Evolutionary conservation across 768 basidiomycete genomes (phyloP).

Genomic region (Cystobasidium tubakii): DNA sequence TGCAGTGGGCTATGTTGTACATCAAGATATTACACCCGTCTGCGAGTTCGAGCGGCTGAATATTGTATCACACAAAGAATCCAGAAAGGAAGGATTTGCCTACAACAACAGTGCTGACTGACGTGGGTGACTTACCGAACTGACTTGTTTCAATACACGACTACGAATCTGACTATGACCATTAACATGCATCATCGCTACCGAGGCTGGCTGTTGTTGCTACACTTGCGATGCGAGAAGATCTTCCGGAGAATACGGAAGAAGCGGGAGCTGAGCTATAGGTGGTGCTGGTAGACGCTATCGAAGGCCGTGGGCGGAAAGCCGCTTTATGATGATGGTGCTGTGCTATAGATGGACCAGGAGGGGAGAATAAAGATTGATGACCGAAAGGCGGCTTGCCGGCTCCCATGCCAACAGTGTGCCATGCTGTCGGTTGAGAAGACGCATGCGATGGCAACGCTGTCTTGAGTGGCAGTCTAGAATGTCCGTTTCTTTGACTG

Average conservation of each 20-base stretch:
- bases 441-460: background rate
- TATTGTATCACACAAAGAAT: too few species aligned
- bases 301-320: background rate
- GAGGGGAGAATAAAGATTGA: background rate
- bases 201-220: background rate
- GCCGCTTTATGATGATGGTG: background rate
- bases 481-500: background rate
- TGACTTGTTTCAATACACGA: too few species aligned
- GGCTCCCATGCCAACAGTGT: background rate
- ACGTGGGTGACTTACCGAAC: too few species aligned
- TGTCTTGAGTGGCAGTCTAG: background rate
- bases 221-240: conserved; percentile 6
- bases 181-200: background rate
- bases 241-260: background rate
- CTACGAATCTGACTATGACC: background rate
- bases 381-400: background rate
- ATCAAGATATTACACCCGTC: too few species aligned
- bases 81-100: too few species aligned
- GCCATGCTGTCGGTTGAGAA: background rate
- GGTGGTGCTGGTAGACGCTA: background rate
- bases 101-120: too few species aligned
- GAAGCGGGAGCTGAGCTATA: background rate
- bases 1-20: too few species aligned
- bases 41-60: too few species aligned
- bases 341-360: background rate